Evolutionary conservation across 345 rosid species (phyloP).

Genomic region (Salix viminalis): DNA sequence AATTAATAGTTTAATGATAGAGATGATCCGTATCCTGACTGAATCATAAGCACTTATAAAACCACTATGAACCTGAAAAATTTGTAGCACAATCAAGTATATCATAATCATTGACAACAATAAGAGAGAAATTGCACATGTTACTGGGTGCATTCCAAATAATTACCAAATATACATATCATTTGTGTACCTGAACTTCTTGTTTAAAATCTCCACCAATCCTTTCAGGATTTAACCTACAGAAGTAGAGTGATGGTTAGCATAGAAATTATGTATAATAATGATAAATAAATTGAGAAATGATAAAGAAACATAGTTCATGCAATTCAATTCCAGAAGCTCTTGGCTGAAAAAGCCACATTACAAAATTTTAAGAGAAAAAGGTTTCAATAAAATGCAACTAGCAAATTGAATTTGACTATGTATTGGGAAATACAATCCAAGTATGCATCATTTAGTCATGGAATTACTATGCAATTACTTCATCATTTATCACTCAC

Average conservation of each 20-base stretch:
- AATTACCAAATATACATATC: background rate
- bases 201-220: constrained; percentile 90
- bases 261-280: background rate
- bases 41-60: constrained; percentile 88
- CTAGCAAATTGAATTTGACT: background rate
- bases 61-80: constrained; percentile 85
- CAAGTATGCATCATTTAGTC: background rate
- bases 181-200: constrained; percentile 69
- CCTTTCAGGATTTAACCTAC: constrained; percentile 88
- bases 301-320: background rate
- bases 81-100: constrained; percentile 7
- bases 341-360: background rate
- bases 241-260: background rate
- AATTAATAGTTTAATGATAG: constrained; percentile 58
- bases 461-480: background rate
- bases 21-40: constrained; percentile 71
- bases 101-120: background rate
- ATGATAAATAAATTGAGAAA: background rate
- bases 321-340: background rate
- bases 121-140: background rate
- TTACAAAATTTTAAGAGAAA: background rate
- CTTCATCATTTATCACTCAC: background rate
- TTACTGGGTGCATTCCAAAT: background rate
- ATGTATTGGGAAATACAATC: background rate
- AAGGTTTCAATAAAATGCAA: background rate